Base-by-base conservation (phyloP, 495 filamentous ascomycete species). In the Parachaetomium inaequale region DNA sequence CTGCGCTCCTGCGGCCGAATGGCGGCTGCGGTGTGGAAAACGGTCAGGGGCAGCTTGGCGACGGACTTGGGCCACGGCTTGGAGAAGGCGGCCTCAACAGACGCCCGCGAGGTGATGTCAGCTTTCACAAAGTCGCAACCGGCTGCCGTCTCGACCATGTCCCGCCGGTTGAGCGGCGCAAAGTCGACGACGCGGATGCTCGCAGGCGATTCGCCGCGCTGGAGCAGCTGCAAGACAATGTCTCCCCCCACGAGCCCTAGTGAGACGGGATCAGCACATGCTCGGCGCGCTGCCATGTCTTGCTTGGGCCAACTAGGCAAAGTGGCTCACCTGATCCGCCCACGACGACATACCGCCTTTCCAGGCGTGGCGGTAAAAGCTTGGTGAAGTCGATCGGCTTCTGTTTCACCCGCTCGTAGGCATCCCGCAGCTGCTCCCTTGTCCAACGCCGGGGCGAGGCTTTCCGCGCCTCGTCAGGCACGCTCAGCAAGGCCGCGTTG, bases 121-220 rank as follows among this genome's bases (percentile, higher is more conserved):
- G 83, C 78, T 61, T 81, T 76, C 38, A 79, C 73, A 55, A 76
- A 82, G 38, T 70, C 71, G 28, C 84, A 76, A 4, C 71, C 73
- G 15, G 73, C 66, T 8, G 76, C 75, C 40, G 74, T 63, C 14
- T 61, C 45, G 0, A 62, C 52, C 69, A 79, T 71, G 31, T 83
- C 69, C 3, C 74, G 58, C 7, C 77, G 70, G 29, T 68, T 74
- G 6, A 82, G 74, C 3, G 73, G 64, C 19, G 70, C 72, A 43
- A 84, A 80, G 70, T 85, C 84, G 14, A 84, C 62, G 45, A 85
- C 76, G 1, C 83, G 81, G 62, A 86, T 79, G 55, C 79, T 79
- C 45, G 79, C 72, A 3, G 83, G 77, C 7, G 76, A 61, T 61
- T 85, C 79, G 32, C 83, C 82, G 12, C 81, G 81, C n/a, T 75